These are phyloP conservation scores for Fraxinus albicans DNA, from an alignment of 305 asterid species.

Conservation along the genomic window DNA sequence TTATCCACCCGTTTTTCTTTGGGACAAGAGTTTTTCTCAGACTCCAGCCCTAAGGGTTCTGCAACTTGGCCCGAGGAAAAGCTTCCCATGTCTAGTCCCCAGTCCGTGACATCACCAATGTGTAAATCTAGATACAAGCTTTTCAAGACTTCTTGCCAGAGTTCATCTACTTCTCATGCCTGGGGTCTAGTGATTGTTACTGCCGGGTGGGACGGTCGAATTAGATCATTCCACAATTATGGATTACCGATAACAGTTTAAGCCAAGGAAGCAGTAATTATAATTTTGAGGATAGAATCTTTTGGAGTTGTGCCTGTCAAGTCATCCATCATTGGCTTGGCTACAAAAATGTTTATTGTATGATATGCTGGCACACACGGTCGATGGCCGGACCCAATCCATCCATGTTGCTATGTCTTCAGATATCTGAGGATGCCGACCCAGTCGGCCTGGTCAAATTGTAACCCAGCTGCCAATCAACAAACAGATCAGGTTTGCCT, in stretches of 20 bases:
- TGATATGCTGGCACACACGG: slow-evolving; percentile 36
- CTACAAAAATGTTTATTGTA: slow-evolving; percentile 28
- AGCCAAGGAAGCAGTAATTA: slow-evolving; percentile 12
- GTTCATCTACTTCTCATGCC: slow-evolving; percentile 57
- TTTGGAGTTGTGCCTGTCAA: slow-evolving; percentile 18
- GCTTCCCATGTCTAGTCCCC: slow-evolving; percentile 53
- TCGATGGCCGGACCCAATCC: slow-evolving; percentile 31
- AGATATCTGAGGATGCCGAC: slow-evolving; percentile 14
- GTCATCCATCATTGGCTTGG: background rate
- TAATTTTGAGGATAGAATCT: background rate
- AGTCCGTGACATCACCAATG: slow-evolving; percentile 32
- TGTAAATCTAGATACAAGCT: slow-evolving; percentile 66
- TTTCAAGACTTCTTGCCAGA: slow-evolving; percentile 64
- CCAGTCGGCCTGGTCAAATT: slow-evolving; percentile 19
- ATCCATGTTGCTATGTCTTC: slow-evolving; percentile 15
- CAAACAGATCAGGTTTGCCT: slow-evolving; percentile 29
- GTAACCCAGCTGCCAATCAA: slow-evolving; percentile 14
- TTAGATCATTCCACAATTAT: slow-evolving; percentile 77
- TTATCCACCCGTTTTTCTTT: slow-evolving; percentile 53
- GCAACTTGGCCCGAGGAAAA: slow-evolving; percentile 99
- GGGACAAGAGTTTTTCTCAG: slow-evolving; percentile 56
- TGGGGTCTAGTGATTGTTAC: slow-evolving; percentile 89
- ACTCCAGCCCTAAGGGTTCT: slow-evolving; percentile 59
- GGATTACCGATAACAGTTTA: slow-evolving; percentile 72
- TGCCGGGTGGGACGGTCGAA: slow-evolving; percentile 84